A percentile compares a stretch with the other conserved stretches of the same genome.
Evolutionary conservation across 208 protist genomes (phyloP).

Genomic region (Strigomonas galati): DNA sequence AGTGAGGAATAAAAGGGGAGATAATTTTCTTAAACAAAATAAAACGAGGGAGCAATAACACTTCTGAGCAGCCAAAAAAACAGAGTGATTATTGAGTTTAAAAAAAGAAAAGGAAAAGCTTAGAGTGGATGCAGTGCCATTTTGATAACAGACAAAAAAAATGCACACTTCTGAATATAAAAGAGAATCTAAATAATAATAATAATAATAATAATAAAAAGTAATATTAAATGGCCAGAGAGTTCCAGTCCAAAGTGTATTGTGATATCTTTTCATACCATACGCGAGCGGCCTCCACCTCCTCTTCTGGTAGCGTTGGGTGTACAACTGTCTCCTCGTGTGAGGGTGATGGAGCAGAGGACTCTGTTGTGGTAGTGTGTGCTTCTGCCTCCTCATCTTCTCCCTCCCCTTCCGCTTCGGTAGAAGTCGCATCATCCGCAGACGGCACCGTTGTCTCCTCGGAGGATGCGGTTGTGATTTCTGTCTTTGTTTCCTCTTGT

Average conservation of each 20-base stretch:
- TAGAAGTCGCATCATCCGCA: too few relatives aligned
- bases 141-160: too few relatives aligned
- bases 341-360: too few relatives aligned
- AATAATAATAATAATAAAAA: background rate
- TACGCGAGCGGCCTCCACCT: background rate
- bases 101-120: conserved; percentile 1
- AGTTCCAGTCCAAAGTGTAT: conserved; percentile 5
- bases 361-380: background rate
- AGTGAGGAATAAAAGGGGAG: conserved; percentile 10
- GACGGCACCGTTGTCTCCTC: background rate
- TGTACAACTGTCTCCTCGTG: too few relatives aligned
- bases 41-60: background rate
- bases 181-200: background rate
- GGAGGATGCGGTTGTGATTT: too few relatives aligned
- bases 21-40: background rate
- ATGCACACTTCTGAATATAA: too few relatives aligned
- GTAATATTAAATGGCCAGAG: background rate
- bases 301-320: too few relatives aligned
- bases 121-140: background rate
- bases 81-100: background rate
- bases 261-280: conserved; percentile 13
- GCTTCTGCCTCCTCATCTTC: background rate
- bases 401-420: too few relatives aligned
- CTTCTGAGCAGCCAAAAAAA: background rate
- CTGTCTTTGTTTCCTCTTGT: too few relatives aligned